Evolutionary conservation across 2,329 filamentous ascomycete species (phyloP).

Genomic region (Talaromyces sp.): DNA sequence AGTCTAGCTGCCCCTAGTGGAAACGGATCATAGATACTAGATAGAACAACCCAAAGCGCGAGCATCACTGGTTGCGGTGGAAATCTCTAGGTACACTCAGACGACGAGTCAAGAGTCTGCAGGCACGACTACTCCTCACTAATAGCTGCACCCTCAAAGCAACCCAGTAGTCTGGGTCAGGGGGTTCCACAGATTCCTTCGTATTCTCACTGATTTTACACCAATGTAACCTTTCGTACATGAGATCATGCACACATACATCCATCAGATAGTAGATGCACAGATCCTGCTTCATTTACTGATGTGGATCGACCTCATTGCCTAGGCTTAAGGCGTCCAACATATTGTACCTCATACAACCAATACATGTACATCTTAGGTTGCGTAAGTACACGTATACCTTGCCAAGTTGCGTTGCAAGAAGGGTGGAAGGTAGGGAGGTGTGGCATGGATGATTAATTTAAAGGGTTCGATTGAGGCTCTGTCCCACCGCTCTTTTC

Average conservation of each 20-base stretch:
- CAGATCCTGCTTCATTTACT: not conserved
- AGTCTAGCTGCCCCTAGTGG: not conserved
- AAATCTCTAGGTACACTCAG: not conserved
- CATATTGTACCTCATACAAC: not conserved
- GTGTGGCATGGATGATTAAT: not conserved
- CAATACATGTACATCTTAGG: not conserved
- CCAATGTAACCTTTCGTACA: not conserved
- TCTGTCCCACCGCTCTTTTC: constrained; percentile 1
- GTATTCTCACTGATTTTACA: not conserved
- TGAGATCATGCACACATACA: not conserved
- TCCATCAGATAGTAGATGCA: not conserved
- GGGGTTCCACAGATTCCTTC: not conserved
- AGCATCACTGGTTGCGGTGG: no score
- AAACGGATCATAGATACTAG: not conserved
- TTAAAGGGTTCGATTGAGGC: not conserved
- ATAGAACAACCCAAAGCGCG: not conserved
- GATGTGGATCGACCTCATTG: not conserved
- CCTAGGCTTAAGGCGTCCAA: not conserved
- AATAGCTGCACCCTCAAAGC: not conserved
- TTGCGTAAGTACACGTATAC: not conserved
- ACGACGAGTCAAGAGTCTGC: not conserved
- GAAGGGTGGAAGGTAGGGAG: not conserved
- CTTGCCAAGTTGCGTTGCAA: not conserved
- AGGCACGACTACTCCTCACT: not conserved
- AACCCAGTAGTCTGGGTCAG: constrained; percentile 2